Percentiles rank a stretch among this genome's conserved stretches.
These are phyloP conservation scores for Physaria fendleri DNA, from an alignment of 345 rosid species.

Conservation along the genomic window DNA sequence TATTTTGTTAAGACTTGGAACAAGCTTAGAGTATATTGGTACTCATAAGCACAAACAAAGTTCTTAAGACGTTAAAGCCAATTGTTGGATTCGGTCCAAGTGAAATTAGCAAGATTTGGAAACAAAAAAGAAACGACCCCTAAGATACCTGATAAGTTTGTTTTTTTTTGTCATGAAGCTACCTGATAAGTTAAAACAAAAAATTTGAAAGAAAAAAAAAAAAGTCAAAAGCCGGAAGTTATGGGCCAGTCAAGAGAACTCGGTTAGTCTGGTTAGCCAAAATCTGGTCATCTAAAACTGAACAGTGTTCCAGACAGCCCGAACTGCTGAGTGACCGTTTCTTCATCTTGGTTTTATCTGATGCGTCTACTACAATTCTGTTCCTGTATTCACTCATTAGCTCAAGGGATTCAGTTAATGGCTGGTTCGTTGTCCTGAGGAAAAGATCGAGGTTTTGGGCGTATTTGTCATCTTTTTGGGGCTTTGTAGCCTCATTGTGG, in stretches of 20 bases:
- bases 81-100: no score
- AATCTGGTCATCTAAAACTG: slow-evolving; percentile 31
- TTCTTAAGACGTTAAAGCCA: no score
- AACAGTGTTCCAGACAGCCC: slow-evolving; percentile 52
- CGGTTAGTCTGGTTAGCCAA: slow-evolving; percentile 13
- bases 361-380: slow-evolving; percentile 5
- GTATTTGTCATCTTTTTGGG: slow-evolving; percentile 41
- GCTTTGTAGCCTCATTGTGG: slow-evolving; percentile 5
- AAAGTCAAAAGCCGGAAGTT: slow-evolving; percentile 8
- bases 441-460: slow-evolving; percentile 49
- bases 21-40: no score
- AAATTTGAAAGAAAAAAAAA: neutral
- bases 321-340: slow-evolving; percentile 82
- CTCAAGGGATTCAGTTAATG: slow-evolving; percentile 38
- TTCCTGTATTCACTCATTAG: slow-evolving; percentile 21
- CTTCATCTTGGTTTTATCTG: slow-evolving; percentile 37
- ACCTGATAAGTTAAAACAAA: neutral
- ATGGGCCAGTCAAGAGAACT: neutral
- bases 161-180: no score
- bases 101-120: neutral
- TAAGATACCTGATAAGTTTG: slow-evolving; percentile 1
- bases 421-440: slow-evolving; percentile 42
- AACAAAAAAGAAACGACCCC: no score
- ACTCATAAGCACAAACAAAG: no score
- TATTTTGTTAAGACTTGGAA: no score